phyloP scores from a whole-genome alignment of 2,329 filamentous ascomycete species.

The Fusarium circinatum region DNA sequence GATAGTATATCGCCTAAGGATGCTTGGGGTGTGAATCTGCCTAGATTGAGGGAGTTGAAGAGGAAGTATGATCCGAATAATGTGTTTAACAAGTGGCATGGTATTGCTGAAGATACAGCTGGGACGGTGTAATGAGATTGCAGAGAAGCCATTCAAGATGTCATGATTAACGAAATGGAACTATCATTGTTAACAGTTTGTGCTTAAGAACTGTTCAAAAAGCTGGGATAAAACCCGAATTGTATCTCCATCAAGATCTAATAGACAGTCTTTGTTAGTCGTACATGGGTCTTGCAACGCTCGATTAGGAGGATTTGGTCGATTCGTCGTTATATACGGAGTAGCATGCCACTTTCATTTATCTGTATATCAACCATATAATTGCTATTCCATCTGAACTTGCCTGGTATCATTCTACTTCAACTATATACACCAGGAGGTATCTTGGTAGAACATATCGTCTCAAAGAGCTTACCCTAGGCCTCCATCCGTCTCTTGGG shows the following conservation, averaged over 20 bases:
- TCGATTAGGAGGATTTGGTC: background rate
- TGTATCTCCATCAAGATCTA: background rate
- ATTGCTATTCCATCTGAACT: background rate
- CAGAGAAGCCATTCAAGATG: accelerated
- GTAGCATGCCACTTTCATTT: background rate
- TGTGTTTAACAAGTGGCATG: conserved; percentile 49
- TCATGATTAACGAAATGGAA: too few relatives aligned
- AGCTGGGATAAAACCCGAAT: background rate
- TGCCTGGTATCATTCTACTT: background rate
- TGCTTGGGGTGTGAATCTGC: conserved; percentile 47
- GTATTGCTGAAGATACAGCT: conserved; percentile 14
- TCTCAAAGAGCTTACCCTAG: background rate
- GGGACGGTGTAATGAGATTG: background rate
- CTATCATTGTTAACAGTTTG: too few relatives aligned
- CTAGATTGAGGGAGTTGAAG: conserved; percentile 48
- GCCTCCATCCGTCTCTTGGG: too few relatives aligned
- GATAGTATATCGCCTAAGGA: conserved; percentile 39
- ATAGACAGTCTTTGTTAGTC: too few relatives aligned
- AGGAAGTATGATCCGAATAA: conserved; percentile 48
- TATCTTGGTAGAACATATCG: too few relatives aligned
- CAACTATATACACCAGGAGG: too few relatives aligned
- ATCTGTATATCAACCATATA: accelerated
- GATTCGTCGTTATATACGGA: background rate
- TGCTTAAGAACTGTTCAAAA: too few relatives aligned
- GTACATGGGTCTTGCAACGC: background rate